Base-by-base conservation (phyloP, 2,329 filamentous ascomycete genomes). In the Verticillium tricorpus region DNA sequence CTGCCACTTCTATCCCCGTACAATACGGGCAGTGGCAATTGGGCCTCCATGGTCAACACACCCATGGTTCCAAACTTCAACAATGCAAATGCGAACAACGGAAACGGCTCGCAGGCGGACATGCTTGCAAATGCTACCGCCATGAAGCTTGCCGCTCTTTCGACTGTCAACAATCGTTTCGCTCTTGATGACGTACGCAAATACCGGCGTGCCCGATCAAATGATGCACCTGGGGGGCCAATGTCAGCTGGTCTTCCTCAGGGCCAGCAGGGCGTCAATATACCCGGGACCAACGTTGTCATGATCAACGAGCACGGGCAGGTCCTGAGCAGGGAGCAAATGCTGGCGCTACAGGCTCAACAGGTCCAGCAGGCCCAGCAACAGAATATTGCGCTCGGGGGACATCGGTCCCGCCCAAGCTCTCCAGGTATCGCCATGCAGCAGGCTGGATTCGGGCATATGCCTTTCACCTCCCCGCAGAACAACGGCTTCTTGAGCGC, bases 41-140 rank as follows among this genome's bases (percentile, higher is more conserved):
- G 95, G 95, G 95, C 95, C 28, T 98, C 95, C 9, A 96, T 97
- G 91, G 89, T 96, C 66, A 98, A 97, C 78, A 99, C 95, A 2
- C 95, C 95, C 2, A 96, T 98, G 90, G 91, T 94, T 5, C 80
- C 92, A 50, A 94, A 89, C 67, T 99, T 98, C 76, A 89, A 84
- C 66, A 80, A 67, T 77, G 77, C 82, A 17, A 76, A 75, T 65
- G 84, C 76, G 69, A 74, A 84, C 67, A 77, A 77, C 45, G 78
- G 40, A 11, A 22, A 80, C 50, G 81, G 80, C 56, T 88, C 85
- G 61, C 93, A 97, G 74, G 93, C 93, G 17, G 95, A 99, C 71
- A 98, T 98, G 94, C 90, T 99, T 62, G 95, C 95, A 63, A 99
- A 98, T 73, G 95, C 95, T 31, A 98, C 95, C 17, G 95, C 95